A percentile compares a stretch with the other conserved stretches of the same genome.
Conservation (phyloP, 2,329 filamentous ascomycete species). For the Teratosphaeria zuluensis region DNA sequence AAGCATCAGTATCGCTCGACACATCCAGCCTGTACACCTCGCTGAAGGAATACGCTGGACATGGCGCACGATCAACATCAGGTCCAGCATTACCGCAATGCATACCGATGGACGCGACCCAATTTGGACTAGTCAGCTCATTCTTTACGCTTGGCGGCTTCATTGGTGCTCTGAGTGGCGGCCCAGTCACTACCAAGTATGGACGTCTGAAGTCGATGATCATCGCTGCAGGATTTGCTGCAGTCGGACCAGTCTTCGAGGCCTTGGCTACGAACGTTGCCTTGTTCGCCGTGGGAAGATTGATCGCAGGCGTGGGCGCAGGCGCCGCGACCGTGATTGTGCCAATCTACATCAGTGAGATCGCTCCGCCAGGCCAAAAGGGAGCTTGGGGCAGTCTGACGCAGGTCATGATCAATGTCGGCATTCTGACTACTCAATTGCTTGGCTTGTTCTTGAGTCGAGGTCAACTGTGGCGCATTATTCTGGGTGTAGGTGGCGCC, state of each 20-base stretch:
- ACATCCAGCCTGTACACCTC: constrained; percentile 25
- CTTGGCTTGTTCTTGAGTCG: constrained; percentile 82
- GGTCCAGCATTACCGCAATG: constrained; percentile 53
- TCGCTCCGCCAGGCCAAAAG: constrained; percentile 56
- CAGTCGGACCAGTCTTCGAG: constrained; percentile 66
- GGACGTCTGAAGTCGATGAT: constrained; percentile 71
- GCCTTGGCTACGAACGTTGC: constrained; percentile 59
- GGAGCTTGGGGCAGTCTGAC: constrained; percentile 73
- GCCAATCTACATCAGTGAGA: constrained; percentile 87
- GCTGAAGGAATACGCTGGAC: constrained; percentile 30
- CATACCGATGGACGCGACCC: constrained; percentile 73
- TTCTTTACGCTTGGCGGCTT: constrained; percentile 87
- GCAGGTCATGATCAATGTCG: constrained; percentile 81
- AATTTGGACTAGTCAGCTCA: constrained; percentile 80
- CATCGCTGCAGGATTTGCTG: constrained; percentile 65
- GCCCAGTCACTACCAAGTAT: constrained; percentile 65
- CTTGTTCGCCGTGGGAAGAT: constrained; percentile 61
- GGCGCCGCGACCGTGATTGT: constrained; percentile 88
- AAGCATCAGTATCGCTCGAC: constrained; percentile 31
- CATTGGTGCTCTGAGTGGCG: constrained; percentile 68
- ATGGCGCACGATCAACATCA: constrained; percentile 36
- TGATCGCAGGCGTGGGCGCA: constrained; percentile 73
- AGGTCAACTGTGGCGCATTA: constrained; percentile 70
- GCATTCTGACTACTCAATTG: constrained; percentile 73
- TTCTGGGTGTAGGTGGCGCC: constrained; percentile 62